phyloP scores from a whole-genome alignment of 352 stramenopile species.

The Bremia lactucae region DNA sequence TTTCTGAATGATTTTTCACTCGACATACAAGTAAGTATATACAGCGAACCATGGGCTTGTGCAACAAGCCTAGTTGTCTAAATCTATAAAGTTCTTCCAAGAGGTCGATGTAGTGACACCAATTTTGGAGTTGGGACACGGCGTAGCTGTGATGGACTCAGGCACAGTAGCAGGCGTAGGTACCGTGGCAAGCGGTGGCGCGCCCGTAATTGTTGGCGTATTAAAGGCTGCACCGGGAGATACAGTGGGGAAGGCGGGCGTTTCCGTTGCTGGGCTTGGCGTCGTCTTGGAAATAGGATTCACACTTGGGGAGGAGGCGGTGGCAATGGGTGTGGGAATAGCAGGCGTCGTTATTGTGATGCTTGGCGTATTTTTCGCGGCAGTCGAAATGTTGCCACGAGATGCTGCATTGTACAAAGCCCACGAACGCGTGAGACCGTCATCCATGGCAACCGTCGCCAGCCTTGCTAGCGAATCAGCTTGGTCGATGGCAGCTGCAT shows the following conservation, averaged over 20 bases:
- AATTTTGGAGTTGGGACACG: conserved; percentile 2
- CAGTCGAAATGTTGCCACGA: too few relatives aligned
- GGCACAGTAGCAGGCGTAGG: background rate
- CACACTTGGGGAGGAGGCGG: background rate
- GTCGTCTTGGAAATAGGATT: too few relatives aligned
- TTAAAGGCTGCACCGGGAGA: too few relatives aligned
- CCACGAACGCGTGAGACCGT: conserved; percentile 58
- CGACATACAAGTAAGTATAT: too few relatives aligned
- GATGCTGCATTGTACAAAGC: conserved; percentile 57
- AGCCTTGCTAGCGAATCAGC: conserved; percentile 34
- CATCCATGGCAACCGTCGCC: conserved; percentile 40
- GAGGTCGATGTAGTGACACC: conserved; percentile 2
- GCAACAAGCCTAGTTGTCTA: conserved; percentile 6
- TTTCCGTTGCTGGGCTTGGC: too few relatives aligned
- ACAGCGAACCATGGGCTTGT: too few relatives aligned
- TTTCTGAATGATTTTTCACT: too few relatives aligned
- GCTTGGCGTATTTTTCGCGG: too few relatives aligned
- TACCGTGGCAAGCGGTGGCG: too few relatives aligned
- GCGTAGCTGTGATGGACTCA: background rate
- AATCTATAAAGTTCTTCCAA: conserved; percentile 7
- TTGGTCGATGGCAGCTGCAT: conserved; percentile 56
- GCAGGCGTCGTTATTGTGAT: too few relatives aligned
- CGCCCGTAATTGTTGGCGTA: too few relatives aligned
- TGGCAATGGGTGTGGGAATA: background rate
- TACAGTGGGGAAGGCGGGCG: too few relatives aligned